phyloP scores from a whole-genome alignment of 768 basidiomycete genomes.

The Lyophyllum semitale region DNA sequence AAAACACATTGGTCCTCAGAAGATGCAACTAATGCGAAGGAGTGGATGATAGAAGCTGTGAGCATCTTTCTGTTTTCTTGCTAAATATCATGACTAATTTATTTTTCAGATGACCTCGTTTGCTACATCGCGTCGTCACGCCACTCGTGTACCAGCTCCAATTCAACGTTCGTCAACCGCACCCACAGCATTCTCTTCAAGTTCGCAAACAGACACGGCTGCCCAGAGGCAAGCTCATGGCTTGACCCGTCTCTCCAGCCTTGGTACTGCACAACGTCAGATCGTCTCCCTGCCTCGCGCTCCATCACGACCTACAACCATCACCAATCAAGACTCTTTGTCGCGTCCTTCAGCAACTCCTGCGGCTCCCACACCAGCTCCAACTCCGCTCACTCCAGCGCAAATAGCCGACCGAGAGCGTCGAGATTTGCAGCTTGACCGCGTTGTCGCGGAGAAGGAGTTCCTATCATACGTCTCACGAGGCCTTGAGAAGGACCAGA shows the following conservation, averaged over 20 bases:
- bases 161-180: neutral
- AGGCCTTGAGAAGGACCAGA: neutral
- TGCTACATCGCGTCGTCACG: neutral
- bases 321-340: neutral
- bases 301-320: neutral
- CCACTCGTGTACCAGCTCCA: neutral
- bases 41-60: constrained; percentile 19
- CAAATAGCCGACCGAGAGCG: neutral
- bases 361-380: neutral
- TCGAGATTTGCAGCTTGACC: neutral
- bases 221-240: neutral
- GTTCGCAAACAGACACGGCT: neutral
- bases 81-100: neutral
- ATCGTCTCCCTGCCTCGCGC: neutral
- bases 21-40: constrained; percentile 9
- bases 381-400: neutral
- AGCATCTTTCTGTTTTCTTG: neutral
- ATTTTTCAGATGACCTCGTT: neutral
- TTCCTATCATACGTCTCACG: neutral
- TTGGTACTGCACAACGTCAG: neutral
- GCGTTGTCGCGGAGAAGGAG: neutral
- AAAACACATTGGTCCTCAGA: constrained; percentile 11
- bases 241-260: neutral
- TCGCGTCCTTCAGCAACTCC: neutral
- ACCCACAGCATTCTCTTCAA: neutral